phyloP scores from a whole-genome alignment of 129 eudicot genomes.

The Chrysanthemum lavandulifolium region DNA sequence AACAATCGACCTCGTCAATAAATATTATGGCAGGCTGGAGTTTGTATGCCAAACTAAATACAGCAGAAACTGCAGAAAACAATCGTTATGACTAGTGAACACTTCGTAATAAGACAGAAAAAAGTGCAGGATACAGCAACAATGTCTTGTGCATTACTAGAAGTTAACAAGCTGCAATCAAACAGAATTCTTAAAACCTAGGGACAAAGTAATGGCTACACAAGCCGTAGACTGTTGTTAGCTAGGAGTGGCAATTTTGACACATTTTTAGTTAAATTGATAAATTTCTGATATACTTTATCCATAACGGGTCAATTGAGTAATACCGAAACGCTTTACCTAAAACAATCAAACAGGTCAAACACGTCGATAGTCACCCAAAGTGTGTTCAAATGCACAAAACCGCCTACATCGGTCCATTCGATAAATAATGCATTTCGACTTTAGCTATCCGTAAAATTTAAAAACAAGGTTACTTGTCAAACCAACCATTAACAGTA shows the following conservation, averaged over 20 bases:
- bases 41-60: slow-evolving; percentile 83
- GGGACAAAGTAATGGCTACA: background rate
- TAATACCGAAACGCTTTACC: no score
- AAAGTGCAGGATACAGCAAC: background rate
- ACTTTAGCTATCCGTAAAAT: no score
- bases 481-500: no score
- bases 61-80: slow-evolving; percentile 77
- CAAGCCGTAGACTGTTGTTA: background rate
- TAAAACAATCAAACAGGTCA: no score
- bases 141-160: background rate
- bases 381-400: no score
- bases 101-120: background rate
- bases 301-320: background rate
- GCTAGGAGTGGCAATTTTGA: background rate
- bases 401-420: no score
- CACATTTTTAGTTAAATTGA: background rate
- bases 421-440: no score
- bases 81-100: slow-evolving; percentile 12
- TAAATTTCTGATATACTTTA: background rate
- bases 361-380: no score
- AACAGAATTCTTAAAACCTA: background rate
- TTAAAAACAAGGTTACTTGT: no score
- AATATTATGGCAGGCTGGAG: slow-evolving; percentile 95
- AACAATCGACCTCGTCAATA: slow-evolving; percentile 94
- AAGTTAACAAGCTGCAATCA: background rate